Percentiles rank a stretch among this genome's conserved stretches.
Conservation (phyloP, 1,284 basidiomycete species). For the Ceraceosorus guamensis region DNA sequence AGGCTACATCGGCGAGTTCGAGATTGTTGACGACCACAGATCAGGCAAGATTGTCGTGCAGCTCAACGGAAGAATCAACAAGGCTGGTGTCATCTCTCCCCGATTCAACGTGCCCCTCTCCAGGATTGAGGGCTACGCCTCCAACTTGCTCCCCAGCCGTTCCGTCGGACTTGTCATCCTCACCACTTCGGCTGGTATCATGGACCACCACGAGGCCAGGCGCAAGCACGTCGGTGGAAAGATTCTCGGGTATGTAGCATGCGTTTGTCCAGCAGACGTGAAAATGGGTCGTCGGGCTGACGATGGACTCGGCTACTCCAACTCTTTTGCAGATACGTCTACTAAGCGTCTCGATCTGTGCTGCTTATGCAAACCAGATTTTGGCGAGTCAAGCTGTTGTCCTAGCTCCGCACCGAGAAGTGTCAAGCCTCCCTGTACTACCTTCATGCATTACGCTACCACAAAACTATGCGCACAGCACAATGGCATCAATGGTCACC, state of each 20-base stretch:
- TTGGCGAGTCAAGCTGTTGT: too few relatives aligned
- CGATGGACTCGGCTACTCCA: too few relatives aligned
- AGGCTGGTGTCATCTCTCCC: slow-evolving; percentile 92
- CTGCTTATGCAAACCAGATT: too few relatives aligned
- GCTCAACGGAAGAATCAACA: slow-evolving; percentile 97
- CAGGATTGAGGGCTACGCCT: slow-evolving; percentile 78
- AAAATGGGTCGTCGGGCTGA: too few relatives aligned
- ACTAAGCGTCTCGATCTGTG: too few relatives aligned
- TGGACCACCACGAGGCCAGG: slow-evolving; percentile 98
- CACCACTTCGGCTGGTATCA: slow-evolving; percentile 94
- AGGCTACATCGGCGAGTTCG: slow-evolving; percentile 99
- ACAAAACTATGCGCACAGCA: too few relatives aligned
- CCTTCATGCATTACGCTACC: too few relatives aligned
- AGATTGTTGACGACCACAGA: slow-evolving; percentile 98
- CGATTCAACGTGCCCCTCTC: slow-evolving; percentile 92
- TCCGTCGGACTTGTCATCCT: slow-evolving; percentile 94
- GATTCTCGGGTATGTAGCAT: slow-evolving; percentile 51
- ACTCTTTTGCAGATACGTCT: too few relatives aligned
- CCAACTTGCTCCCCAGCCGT: slow-evolving; percentile 56
- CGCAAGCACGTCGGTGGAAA: slow-evolving; percentile 96
- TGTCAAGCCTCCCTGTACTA: too few relatives aligned
- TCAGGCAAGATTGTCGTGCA: slow-evolving; percentile 97
- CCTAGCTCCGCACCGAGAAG: too few relatives aligned
- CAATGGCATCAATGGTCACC: too few relatives aligned
- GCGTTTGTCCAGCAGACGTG: too few relatives aligned